These are phyloP conservation scores for Termitomyces sp. DNA, from an alignment of 1,284 basidiomycete genomes.

Conservation along the genomic window DNA sequence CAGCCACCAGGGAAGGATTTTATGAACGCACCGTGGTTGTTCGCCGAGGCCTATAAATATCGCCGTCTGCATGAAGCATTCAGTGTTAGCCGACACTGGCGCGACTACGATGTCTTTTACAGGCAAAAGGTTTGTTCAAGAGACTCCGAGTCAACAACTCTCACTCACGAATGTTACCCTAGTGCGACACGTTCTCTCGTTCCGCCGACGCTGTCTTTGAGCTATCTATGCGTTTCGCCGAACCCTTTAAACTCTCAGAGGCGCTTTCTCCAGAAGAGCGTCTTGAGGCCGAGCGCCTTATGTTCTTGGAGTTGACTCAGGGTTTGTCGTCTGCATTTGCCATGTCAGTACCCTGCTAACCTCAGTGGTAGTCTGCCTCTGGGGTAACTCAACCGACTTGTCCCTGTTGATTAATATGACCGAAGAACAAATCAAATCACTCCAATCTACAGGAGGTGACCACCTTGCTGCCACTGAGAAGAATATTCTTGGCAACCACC, in stretches of 20 bases:
- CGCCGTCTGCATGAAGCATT: constrained; percentile 95
- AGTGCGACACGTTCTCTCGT: constrained; percentile 96
- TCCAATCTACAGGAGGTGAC: constrained; percentile 97
- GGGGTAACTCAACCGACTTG: constrained; percentile 97
- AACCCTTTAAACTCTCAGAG: constrained; percentile 69
- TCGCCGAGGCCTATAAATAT: constrained; percentile 98
- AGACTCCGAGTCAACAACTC: background rate
- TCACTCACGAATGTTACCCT: constrained; percentile 16
- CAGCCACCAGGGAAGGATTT: constrained; percentile 75
- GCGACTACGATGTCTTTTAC: constrained; percentile 87
- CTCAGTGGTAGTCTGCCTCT: constrained; percentile 68
- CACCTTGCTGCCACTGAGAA: constrained; percentile 94
- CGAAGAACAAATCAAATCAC: constrained; percentile 95
- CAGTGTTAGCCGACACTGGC: constrained; percentile 89
- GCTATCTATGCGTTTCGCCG: constrained; percentile 88
- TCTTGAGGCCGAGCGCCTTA: constrained; percentile 76
- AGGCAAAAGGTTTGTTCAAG: constrained; percentile 66
- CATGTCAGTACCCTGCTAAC: constrained; percentile 5
- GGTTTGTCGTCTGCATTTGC: constrained; percentile 29
- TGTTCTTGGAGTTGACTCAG: constrained; percentile 95
- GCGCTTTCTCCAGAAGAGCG: constrained; percentile 53
- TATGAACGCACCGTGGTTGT: constrained; percentile 94
- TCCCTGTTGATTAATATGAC: constrained; percentile 98
- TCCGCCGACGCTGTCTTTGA: constrained; percentile 93
- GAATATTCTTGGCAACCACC: constrained; percentile 88